Evolutionary conservation across 306 rosid species (phyloP), one percentile per base, ranked within the genome.

Genomic region (Gynostemma pentaphyllum): DNA sequence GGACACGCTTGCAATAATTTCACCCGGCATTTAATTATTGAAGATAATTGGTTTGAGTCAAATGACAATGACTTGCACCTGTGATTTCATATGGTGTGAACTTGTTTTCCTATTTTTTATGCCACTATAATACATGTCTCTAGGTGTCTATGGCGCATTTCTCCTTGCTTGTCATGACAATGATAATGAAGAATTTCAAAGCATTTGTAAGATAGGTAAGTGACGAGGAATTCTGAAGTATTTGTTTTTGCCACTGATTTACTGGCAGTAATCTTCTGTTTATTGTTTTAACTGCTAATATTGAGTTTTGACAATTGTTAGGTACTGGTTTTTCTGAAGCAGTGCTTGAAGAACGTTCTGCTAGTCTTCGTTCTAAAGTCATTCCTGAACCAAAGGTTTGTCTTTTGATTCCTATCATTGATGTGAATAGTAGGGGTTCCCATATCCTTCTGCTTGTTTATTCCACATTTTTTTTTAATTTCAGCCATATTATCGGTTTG

Each of bases 131-230:
- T 34, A 39, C 3, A 61, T 15, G 7, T 23, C 44, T 70, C 72
- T 66, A 92, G 96, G 95, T 72, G 88, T 86, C 54, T 92, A 86
- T 71, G 96, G 99, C 36, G 94, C 94, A 65, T 88, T 92, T 71
- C 94, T 92, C 70, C 88, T 92, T 37, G 96, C 94, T 60, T 88
- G 95, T 80, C 84, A 88, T 66, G 94, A 88, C 71, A 62, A 41
- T 11, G 72, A 67, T 64, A 88, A 76, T 16, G 96, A 92, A 79
- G 96, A 92, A 71, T 92, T 80, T 75, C 99, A 92, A 77, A 88
- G 94, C 80, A 88, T 92, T 64, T 88, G 94, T 72, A 92, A 92
- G 78, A 86, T 88, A 70, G 99, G 99, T 86, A 65, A 76, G 87
- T n/a, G 37, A 39, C 11, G 39, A 36, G 37, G 40, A 41, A 23